Evolutionary conservation across 305 asterid species (phyloP), one percentile per base, ranked within the genome.

Genomic region (Fraxinus xanthoxyloides): DNA sequence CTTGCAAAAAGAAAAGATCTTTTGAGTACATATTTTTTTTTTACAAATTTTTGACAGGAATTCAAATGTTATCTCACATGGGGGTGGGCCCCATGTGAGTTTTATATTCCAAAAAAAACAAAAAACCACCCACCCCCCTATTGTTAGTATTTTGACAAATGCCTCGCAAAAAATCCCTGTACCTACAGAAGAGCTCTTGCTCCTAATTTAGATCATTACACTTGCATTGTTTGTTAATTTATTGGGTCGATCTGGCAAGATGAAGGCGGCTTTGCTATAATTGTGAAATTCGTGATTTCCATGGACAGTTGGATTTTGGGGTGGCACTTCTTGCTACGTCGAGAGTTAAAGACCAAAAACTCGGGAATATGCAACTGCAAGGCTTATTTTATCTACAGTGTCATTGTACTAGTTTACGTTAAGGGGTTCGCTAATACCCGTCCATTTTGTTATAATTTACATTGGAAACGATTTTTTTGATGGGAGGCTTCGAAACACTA

Each of bases 201-300:
- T 82, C 93, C 90, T 67, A 78, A 75, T 79, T 38, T 88, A 70
- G 81, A 85, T 21, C 90, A 90, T 56, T 90, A 85, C 32, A 90
- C 91, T 23, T 86, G 91, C 82, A 32, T 86, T 9, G 86, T 86
- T 86, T 9, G 87, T 86, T 26, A 91, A 90, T 77, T 75, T 90
- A 26, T 79, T 90, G 65, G 92, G 88, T 56, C 89, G 91, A 51
- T 80, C 43, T 1, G 90, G 92, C 8, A 88, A 74, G 79, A 23
- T 83, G 8, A 88, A 84, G 77, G 90, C 82, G 75, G 92, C 90
- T 2, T 63, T 90, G 65, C 86, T 24, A 72, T 82, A 28, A 82
- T 86, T 26, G 5, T 88, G 40, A 88, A 84, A 80, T 65, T 67
- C 10, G 86, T 79, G 30, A 30, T 77, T 80, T 78, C 28, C 2